phyloP scores from a whole-genome alignment of 2,329 filamentous ascomycete genomes.

The Aspergillus puulaauensis region DNA sequence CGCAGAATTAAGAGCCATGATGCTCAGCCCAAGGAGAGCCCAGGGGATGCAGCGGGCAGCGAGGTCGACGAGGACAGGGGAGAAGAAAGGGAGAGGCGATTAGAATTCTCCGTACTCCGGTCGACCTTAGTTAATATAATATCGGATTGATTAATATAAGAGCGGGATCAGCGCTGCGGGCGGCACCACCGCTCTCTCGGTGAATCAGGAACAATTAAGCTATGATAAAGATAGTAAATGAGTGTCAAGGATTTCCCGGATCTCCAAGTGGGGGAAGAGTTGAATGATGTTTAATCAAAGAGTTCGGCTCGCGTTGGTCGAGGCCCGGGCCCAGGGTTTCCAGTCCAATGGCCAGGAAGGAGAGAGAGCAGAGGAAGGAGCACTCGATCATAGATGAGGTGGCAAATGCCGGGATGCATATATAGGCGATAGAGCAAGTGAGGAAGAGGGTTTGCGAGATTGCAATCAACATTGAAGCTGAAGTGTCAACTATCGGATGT shows the following conservation, averaged over 20 bases:
- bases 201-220: not conserved
- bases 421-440: not conserved
- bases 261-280: conserved; percentile 12
- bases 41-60: conserved; percentile 4
- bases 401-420: too few relatives aligned
- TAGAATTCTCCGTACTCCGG: conserved; percentile 4
- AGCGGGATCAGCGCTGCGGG: conserved; percentile 3
- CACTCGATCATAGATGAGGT: not conserved
- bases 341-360: not conserved
- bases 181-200: conserved; percentile 2
- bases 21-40: conserved; percentile 12
- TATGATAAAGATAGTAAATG: conserved; percentile 4
- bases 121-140: not conserved
- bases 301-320: conserved; percentile 3
- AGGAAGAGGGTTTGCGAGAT: not conserved
- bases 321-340: not conserved
- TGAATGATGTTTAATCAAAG: conserved; percentile 4
- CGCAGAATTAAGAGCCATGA: conserved; percentile 35
- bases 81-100: conserved; percentile 4
- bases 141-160: not conserved
- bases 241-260: not conserved
- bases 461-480: not conserved
- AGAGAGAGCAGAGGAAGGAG: not conserved
- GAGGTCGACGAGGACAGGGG: conserved; percentile 1
- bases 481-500: not conserved